Evolutionary conservation across 2,329 filamentous ascomycete species (phyloP).

Genomic region (Cladophialophora yegresii): DNA sequence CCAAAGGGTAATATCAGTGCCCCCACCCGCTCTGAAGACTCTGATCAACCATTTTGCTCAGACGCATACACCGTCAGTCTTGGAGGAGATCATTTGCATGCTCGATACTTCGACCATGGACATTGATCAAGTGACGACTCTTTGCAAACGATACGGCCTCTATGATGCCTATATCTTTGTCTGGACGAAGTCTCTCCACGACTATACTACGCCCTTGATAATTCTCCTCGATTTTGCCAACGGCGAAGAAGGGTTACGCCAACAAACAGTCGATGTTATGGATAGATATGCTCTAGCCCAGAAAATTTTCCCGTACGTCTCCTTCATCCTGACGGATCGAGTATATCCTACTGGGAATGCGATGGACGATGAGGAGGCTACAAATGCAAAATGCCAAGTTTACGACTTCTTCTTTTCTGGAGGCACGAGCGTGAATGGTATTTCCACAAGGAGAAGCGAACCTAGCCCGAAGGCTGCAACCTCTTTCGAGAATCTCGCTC

Average conservation of each 20-base stretch:
- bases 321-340: conserved; percentile 84
- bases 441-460: conserved; percentile 29
- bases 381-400: conserved; percentile 78
- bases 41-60: conserved; percentile 79
- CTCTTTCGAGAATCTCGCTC: conserved; percentile 79
- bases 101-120: conserved; percentile 90
- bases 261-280: conserved; percentile 1
- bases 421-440: conserved; percentile 54
- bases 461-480: conserved; percentile 53
- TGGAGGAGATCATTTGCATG: conserved; percentile 94
- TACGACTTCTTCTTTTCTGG: conserved; percentile 95
- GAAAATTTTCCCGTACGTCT: conserved; percentile 93
- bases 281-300: conserved; percentile 57
- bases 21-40: conserved; percentile 81
- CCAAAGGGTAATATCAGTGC: conserved; percentile 70
- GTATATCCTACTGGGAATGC: conserved; percentile 83
- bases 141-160: conserved; percentile 88
- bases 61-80: conserved; percentile 70
- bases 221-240: conserved; percentile 57
- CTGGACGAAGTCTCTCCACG: conserved; percentile 86
- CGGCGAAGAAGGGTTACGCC: background rate
- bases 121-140: conserved; percentile 83
- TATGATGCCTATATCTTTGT: conserved; percentile 97
- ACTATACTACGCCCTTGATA: conserved; percentile 87
- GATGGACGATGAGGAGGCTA: conserved; percentile 71